Evolutionary conservation across 1,284 basidiomycete species (phyloP).

Genomic region (Moesziomyces sp.): DNA sequence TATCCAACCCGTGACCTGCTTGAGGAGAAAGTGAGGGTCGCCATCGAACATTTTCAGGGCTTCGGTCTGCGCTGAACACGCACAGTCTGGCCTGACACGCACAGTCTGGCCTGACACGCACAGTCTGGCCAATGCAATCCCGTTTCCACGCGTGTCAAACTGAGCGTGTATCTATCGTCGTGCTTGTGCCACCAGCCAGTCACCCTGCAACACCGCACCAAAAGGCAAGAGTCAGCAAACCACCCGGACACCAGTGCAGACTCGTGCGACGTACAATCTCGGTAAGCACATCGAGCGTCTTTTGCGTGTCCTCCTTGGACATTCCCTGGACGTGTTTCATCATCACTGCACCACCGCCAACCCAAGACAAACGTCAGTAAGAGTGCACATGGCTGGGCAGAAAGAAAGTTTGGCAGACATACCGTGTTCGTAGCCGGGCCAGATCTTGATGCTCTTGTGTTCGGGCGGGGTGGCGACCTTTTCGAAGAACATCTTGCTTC

Average conservation of each 20-base stretch:
- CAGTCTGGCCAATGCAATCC: neutral
- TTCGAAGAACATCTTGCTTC: constrained; percentile 69
- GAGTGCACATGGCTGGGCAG: too few species aligned
- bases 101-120: too few species aligned
- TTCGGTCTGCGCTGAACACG: constrained; percentile 44
- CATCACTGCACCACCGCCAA: constrained; percentile 52
- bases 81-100: too few species aligned
- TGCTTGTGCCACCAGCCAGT: constrained; percentile 42
- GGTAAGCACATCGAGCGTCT: constrained; percentile 49
- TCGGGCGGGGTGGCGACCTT: constrained; percentile 63
- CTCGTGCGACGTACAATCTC: constrained; percentile 43
- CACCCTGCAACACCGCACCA: constrained; percentile 6
- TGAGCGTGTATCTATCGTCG: constrained; percentile 15
- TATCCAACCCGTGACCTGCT: constrained; percentile 26
- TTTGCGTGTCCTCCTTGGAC: constrained; percentile 48
- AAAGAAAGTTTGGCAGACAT: constrained; percentile 1
- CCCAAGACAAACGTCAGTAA: neutral
- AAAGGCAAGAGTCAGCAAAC: too few species aligned
- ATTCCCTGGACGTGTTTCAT: constrained; percentile 66
- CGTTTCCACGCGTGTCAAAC: constrained; percentile 1
- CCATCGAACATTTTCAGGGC: constrained; percentile 52
- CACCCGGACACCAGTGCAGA: too few species aligned
- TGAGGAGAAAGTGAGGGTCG: constrained; percentile 39
- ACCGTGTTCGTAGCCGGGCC: constrained; percentile 71
- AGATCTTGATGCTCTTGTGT: constrained; percentile 70